phyloP scores from a whole-genome alignment of 1,284 basidiomycete genomes.

The Blastosporella zonata region DNA sequence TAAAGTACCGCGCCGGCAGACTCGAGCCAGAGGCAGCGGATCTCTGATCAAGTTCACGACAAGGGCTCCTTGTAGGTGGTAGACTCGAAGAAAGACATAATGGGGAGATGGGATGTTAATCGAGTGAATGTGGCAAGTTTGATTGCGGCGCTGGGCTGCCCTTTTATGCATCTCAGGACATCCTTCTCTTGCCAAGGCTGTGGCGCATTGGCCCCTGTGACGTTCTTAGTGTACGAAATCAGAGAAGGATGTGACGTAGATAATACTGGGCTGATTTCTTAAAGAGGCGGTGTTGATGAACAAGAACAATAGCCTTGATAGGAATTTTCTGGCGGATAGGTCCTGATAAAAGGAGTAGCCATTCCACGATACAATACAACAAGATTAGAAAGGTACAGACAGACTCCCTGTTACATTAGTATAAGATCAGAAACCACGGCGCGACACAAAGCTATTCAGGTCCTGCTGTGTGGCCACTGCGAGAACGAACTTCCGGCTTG shows the following conservation, averaged over 20 bases:
- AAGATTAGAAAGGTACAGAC: not conserved
- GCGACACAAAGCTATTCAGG: conserved; percentile 65
- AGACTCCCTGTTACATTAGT: not conserved
- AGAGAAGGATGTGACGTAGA: conserved; percentile 6
- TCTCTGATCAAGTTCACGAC: not conserved
- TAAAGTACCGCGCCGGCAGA: not conserved
- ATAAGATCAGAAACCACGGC: conserved; percentile 44
- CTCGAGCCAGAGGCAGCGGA: conserved; percentile 5
- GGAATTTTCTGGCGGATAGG: not conserved
- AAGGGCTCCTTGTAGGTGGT: not conserved
- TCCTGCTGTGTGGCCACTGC: conserved; percentile 81
- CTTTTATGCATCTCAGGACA: conserved; percentile 8
- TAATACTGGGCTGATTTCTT: not conserved
- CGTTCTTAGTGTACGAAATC: not conserved
- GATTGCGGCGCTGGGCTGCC: not conserved
- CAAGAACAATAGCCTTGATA: not conserved
- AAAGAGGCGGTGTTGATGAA: not conserved
- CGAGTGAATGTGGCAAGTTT: not conserved
- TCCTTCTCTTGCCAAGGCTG: conserved; percentile 8
- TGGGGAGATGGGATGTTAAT: not conserved
- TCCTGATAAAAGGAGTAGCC: not conserved
- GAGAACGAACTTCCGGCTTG: conserved; percentile 80
- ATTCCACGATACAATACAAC: not conserved
- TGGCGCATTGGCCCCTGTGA: conserved; percentile 7
- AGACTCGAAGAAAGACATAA: not conserved